phyloP scores from a whole-genome alignment of 257 asterid species.

The Plectranthus barbatus region DNA sequence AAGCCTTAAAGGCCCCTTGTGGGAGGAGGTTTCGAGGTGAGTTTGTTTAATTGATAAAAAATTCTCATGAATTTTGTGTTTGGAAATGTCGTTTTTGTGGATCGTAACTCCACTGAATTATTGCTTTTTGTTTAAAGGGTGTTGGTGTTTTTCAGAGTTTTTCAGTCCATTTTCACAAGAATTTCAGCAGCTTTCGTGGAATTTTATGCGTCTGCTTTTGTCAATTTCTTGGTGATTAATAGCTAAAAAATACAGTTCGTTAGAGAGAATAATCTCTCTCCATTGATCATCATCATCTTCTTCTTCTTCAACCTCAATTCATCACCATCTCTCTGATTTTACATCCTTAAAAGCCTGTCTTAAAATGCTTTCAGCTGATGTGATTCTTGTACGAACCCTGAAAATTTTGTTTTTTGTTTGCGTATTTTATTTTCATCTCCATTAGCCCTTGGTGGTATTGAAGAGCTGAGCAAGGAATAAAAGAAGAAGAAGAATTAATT shows the following conservation, averaged over 20 bases:
- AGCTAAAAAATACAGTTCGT: constrained; percentile 17
- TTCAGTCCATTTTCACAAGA: constrained; percentile 36
- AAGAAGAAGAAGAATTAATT: not conserved
- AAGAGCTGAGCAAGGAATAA: constrained; percentile 5
- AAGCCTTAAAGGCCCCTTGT: constrained; percentile 88
- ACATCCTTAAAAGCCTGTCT: not conserved
- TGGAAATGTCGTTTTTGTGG: constrained; percentile 15
- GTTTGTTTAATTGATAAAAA: not conserved
- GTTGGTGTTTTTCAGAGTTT: not conserved
- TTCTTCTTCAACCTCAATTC: not conserved
- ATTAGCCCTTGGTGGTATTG: constrained; percentile 7
- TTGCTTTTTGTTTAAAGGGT: constrained; percentile 6
- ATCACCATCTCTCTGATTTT: not conserved
- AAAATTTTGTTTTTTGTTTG: constrained; percentile 5
- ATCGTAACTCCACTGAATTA: constrained; percentile 27
- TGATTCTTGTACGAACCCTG: not conserved
- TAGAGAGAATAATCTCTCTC: not conserved
- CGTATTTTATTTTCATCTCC: too few relatives aligned
- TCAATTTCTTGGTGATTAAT: constrained; percentile 41
- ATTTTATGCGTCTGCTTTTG: constrained; percentile 31
- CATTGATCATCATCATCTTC: not conserved
- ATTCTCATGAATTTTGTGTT: constrained; percentile 2
- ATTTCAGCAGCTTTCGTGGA: constrained; percentile 51
- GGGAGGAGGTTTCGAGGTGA: constrained; percentile 95
- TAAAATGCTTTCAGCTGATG: not conserved